Base-by-base conservation (phyloP, 2,329 filamentous ascomycete species). In the Aspergillus calidoustus region DNA sequence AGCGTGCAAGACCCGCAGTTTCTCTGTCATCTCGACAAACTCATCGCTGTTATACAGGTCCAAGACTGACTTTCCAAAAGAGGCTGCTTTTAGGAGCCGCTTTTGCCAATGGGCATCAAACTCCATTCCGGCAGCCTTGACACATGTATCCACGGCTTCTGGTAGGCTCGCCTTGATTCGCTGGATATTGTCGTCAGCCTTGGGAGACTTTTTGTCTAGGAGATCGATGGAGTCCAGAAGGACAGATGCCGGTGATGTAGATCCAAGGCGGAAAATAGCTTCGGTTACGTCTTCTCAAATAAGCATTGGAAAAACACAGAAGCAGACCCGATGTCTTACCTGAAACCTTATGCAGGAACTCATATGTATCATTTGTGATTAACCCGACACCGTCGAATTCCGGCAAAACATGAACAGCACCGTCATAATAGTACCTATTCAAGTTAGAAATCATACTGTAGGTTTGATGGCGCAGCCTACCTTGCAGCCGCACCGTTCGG, bases 41-140 rank as follows among this genome's bases (percentile, higher is more conserved):
- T 99, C 94, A 72, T 99, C 95, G 72, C 93, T 97, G 77, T 95
- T 97, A 79, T 98, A 99, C 13, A 98, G 88, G 71, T 98, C 95
- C 3, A 99, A 84, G 0, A 98, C 95, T 0, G 95, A 98, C 76
- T 99, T 99, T 64, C 95, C 95, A 75, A 97, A 98, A 0, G 94
- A 98, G 0, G 95, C 95, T 6, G 95, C 95, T 75, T 96, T 96
- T n/a, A 99, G 83, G 1, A 99, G 83, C 69, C 96, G 88, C 74
- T 98, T 99, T 74, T 99, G 95, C 92, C 93, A 96, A 72, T 94
- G 88, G 2, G 90, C 83, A 69, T 89, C 92, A 74, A 93, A 97
- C 76, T 99, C 95, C 62, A 96, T 89, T 2, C 94, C 95, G 7
- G 95, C 93, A 43, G 95, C 95, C 74, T 91, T 92, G 63, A 99